Evolutionary conservation across 192 early-diverging fungal species (phyloP).

Genomic region (Powellomyces hirtus): DNA sequence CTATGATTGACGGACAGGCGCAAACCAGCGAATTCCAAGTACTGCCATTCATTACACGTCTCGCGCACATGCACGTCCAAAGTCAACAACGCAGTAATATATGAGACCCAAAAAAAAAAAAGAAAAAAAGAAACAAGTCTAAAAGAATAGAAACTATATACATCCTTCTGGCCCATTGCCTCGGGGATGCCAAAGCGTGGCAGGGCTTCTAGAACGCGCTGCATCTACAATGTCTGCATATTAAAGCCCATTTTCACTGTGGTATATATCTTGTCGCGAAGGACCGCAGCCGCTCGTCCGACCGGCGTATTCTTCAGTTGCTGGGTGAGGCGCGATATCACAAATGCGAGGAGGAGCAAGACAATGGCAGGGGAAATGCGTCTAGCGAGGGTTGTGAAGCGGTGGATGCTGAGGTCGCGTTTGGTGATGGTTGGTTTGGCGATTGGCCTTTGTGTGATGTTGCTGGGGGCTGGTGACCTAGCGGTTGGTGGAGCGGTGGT

Average conservation of each 20-base stretch:
- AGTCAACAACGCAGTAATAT: no score
- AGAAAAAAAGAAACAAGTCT: no score
- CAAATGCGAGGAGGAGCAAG: not conserved
- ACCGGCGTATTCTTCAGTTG: not conserved
- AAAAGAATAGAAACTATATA: no score
- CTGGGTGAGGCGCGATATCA: not conserved
- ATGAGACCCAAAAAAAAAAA: no score
- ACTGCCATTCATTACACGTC: no score
- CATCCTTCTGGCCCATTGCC: no score
- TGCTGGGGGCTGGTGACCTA: not conserved
- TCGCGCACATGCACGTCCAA: no score
- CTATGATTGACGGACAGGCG: no score
- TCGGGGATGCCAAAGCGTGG: no score
- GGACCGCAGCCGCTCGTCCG: not conserved
- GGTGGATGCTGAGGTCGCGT: not conserved
- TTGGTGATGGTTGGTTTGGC: not conserved
- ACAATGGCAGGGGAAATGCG: not conserved
- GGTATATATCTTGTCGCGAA: slow-evolving; percentile 7
- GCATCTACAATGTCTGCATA: slow-evolving; percentile 17
- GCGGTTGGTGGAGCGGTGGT: not conserved
- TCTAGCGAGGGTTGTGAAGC: not conserved
- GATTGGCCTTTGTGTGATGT: not conserved
- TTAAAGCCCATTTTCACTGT: slow-evolving; percentile 26
- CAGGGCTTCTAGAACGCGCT: no score
- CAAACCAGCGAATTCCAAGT: no score